A percentile compares a stretch with the other conserved stretches of the same genome.
Evolutionary conservation across 331 rosid genomes (phyloP).

Genomic region (Erythrophleum ivorense): DNA sequence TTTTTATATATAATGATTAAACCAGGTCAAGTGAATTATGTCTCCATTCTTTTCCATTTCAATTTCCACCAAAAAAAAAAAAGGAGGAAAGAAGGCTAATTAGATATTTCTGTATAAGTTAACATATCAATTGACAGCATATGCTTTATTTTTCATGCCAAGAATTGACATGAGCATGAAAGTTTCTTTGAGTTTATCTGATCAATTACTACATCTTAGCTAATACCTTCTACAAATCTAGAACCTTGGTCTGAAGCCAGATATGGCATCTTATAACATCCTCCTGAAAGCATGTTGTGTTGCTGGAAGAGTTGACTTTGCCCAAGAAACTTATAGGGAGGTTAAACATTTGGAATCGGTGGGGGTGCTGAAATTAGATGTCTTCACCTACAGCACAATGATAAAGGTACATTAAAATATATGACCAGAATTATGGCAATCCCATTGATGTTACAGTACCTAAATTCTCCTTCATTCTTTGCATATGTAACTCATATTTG

Average conservation of each 20-base stretch:
- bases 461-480: constrained; percentile 28
- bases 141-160: constrained; percentile 37
- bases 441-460: constrained; percentile 33
- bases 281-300: constrained; percentile 89
- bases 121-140: constrained; percentile 37
- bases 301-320: constrained; percentile 93
- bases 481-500: background rate
- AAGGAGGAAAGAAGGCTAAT: constrained; percentile 18
- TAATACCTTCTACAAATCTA: constrained; percentile 50
- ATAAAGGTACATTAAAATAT: constrained; percentile 65
- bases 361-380: constrained; percentile 81
- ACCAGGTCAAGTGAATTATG: constrained; percentile 12
- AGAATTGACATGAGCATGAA: constrained; percentile 33
- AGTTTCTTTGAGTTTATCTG: constrained; percentile 38
- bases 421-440: constrained; percentile 28
- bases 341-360: constrained; percentile 78
- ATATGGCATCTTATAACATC: constrained; percentile 88
- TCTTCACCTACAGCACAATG: constrained; percentile 96
- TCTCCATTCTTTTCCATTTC: constrained; percentile 15
- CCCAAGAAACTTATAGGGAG: constrained; percentile 82
- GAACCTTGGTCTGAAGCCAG: constrained; percentile 76
- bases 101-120: constrained; percentile 34
- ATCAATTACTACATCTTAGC: constrained; percentile 32
- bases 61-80: constrained; percentile 27
- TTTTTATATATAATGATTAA: constrained; percentile 7